These are phyloP conservation scores for Xerocomus brunneocitrinus DNA, from an alignment of 768 basidiomycete species.

Conservation along the genomic window DNA sequence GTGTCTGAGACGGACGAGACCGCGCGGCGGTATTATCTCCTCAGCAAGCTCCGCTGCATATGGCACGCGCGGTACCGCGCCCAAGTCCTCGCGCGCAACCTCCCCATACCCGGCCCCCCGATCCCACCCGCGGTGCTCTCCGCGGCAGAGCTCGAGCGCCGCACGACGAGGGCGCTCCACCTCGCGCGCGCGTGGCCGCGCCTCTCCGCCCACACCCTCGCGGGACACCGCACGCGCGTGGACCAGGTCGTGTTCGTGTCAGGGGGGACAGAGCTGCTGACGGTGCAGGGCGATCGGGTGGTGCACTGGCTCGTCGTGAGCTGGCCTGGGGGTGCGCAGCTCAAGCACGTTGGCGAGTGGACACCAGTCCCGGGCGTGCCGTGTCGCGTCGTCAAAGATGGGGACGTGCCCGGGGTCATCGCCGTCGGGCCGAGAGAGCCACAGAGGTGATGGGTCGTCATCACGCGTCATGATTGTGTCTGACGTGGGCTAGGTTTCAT, in stretches of 20 bases:
- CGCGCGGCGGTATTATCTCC: conserved; percentile 25
- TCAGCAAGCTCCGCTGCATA: conserved; percentile 22
- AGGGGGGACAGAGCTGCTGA: conserved; percentile 25
- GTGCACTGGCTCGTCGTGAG: conserved; percentile 21
- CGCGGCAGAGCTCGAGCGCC: conserved; percentile 23
- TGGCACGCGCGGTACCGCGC: conserved; percentile 22
- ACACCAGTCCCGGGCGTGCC: conserved; percentile 8
- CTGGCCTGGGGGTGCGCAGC: conserved; percentile 8
- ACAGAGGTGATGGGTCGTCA: not conserved
- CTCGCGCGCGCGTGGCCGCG: conserved; percentile 23
- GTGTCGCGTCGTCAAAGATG: conserved; percentile 22
- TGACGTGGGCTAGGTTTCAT: conserved; percentile 7
- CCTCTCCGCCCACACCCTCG: conserved; percentile 11
- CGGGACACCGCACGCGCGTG: conserved; percentile 7
- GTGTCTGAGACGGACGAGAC: conserved; percentile 12
- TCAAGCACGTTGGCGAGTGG: conserved; percentile 23
- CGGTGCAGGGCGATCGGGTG: conserved; percentile 24
- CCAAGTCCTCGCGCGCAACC: conserved; percentile 18
- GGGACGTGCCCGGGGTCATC: conserved; percentile 13
- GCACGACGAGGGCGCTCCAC: conserved; percentile 25
- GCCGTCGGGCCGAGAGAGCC: conserved; percentile 18
- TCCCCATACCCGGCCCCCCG: conserved; percentile 19
- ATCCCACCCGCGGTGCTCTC: conserved; percentile 12
- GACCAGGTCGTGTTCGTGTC: conserved; percentile 27
- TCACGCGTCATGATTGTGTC: not conserved